A percentile compares a stretch with the other conserved stretches of the same genome.
Evolutionary conservation across 306 rosid genomes (phyloP).

Genomic region (Oemleria cerasiformis): DNA sequence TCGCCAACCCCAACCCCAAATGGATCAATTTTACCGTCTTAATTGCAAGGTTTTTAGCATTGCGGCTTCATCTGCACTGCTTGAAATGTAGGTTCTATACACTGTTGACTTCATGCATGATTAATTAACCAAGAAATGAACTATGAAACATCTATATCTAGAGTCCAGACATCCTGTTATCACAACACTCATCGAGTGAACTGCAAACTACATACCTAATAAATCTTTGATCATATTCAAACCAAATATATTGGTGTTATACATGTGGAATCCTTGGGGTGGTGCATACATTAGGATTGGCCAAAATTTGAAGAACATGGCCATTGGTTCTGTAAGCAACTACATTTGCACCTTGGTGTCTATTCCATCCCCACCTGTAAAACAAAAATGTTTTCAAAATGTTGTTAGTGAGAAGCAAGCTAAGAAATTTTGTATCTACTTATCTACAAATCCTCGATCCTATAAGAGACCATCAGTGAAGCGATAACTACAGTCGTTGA

Average conservation of each 20-base stretch:
- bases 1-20: background rate
- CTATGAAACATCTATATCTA: background rate
- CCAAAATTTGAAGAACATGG: slow-evolving; percentile 59
- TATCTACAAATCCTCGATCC: background rate
- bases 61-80: background rate
- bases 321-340: slow-evolving; percentile 52
- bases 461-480: background rate
- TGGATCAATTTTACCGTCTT: background rate
- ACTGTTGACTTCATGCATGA: background rate
- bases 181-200: slow-evolving; percentile 11
- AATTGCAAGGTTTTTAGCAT: background rate
- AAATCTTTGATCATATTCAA: slow-evolving; percentile 37
- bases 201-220: slow-evolving; percentile 39
- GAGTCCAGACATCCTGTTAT: slow-evolving; percentile 6
- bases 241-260: slow-evolving; percentile 33
- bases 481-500: background rate
- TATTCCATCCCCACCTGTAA: slow-evolving; percentile 76
- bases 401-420: slow-evolving; percentile 20
- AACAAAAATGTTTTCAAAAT: slow-evolving; percentile 21
- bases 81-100: background rate
- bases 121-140: background rate
- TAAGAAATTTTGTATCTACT: background rate
- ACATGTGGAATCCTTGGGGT: slow-evolving; percentile 39
- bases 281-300: slow-evolving; percentile 70
- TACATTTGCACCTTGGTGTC: slow-evolving; percentile 41